Evolutionary conservation across 139 green algal genomes (phyloP).

Genomic region (Raphidocelis subcapitata): DNA sequence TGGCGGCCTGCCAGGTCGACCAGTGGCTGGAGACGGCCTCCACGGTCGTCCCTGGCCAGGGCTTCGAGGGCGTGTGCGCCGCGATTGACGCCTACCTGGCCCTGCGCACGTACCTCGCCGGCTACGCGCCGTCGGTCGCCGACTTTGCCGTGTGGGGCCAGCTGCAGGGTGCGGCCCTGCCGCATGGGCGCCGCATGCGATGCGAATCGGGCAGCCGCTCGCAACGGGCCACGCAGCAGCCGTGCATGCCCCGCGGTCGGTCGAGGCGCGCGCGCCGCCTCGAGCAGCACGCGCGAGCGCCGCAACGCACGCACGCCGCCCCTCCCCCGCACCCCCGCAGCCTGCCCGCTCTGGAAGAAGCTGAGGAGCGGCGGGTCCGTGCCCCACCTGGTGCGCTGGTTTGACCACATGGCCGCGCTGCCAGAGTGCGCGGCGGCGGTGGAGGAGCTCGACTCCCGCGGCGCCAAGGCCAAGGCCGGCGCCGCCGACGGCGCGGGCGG

Average conservation of each 20-base stretch:
- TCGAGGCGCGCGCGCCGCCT: not conserved
- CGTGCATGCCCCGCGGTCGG: not conserved
- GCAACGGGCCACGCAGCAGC: not conserved
- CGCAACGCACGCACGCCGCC: not conserved
- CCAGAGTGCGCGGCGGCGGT: conserved; percentile 44
- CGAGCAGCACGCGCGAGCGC: not conserved
- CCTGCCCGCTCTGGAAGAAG: conserved; percentile 68
- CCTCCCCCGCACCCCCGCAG: conserved; percentile 22
- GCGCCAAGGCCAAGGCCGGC: conserved; percentile 29
- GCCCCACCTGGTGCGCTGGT: conserved; percentile 84
- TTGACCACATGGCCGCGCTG: conserved; percentile 49
- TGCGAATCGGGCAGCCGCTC: not conserved
- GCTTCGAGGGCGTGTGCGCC: conserved; percentile 61
- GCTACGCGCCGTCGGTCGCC: conserved; percentile 70
- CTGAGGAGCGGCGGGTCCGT: conserved; percentile 43
- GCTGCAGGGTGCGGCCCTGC: conserved; percentile 52
- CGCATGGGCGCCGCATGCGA: not conserved
- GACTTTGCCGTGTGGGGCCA: conserved; percentile 89
- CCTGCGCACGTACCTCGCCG: conserved; percentile 85
- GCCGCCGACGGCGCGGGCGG: conserved; percentile 22
- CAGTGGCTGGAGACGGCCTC: conserved; percentile 77
- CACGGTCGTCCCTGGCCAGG: conserved; percentile 54
- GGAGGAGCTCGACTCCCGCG: conserved; percentile 39
- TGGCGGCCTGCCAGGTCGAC: conserved; percentile 73
- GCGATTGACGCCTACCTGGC: conserved; percentile 73